Evolutionary conservation across 768 basidiomycete genomes (phyloP), one percentile per base, ranked within the genome.

Genomic region (Kwoniella heveanensis): DNA sequence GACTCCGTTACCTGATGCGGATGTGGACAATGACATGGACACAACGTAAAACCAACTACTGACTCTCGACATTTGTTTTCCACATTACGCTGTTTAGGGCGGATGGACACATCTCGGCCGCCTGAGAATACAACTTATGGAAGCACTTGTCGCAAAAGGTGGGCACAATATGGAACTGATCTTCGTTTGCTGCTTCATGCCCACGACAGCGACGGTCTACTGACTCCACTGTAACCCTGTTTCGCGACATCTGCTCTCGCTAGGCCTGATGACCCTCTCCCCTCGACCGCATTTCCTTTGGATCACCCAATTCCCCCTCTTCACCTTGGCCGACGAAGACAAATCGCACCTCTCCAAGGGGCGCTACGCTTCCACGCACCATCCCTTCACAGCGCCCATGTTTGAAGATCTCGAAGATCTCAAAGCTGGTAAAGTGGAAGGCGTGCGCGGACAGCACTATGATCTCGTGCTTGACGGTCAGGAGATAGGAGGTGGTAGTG

Each of bases 321-420:
- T 95, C 82, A 87, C 93, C 17, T 86, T 84, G 29, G 87, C 88
- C 37, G 93, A 96, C 78, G 83, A 84, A 59, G 93, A 96, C 82
- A 96, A 96, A 81, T 87, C 90, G 37, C 86, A 88, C 75, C 81
- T 92, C 29, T 90, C 92, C 2, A 85, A 87, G 60, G 93, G 93
- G 29, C 84, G 92, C 72, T 95, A 91, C 90, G 89, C 90, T 68
- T 90, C 90, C 67, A 88, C 91, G 2, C 94, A 97, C 73, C 94
- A 97, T 80, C 94, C 94, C 1, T 97, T 97, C 80, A 97, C 94
- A 13, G 93, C 94, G 9, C 94, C 94, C 22, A 90, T 94, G 87
- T 89, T 84, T 84, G 86, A 95, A 79, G 94, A 97, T 79, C 83
- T 95, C 25, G 83, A 86, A 50, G 85, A 86, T 37, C 83, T 97